Evolutionary conservation across 2,329 filamentous ascomycete species (phyloP).

Genomic region (Aspergillus fructus): DNA sequence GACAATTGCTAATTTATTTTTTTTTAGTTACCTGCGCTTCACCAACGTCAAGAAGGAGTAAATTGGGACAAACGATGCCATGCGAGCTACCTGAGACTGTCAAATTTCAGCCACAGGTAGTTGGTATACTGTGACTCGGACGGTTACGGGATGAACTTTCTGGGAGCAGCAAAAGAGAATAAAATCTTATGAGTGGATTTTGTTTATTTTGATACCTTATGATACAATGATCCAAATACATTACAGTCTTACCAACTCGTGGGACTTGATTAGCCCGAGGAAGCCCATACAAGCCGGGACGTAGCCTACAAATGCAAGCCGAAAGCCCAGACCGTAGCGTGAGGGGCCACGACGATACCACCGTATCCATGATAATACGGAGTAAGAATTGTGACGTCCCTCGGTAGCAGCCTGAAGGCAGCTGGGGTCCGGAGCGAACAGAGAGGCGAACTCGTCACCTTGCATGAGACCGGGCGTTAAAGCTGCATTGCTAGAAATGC

Average conservation of each 20-base stretch:
- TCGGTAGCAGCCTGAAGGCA: background rate
- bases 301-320: background rate
- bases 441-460: conserved; percentile 7
- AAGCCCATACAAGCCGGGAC: background rate
- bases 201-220: conserved; percentile 12
- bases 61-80: conserved; percentile 10
- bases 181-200: conserved; percentile 5
- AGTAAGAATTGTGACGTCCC: background rate
- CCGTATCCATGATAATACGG: background rate
- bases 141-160: conserved; percentile 7
- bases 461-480: background rate
- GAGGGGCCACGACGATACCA: background rate
- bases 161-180: conserved; percentile 3
- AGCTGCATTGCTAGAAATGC: background rate
- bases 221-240: conserved; percentile 9
- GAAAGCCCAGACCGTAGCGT: background rate
- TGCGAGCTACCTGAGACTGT: background rate
- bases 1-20: background rate
- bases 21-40: conserved; percentile 38
- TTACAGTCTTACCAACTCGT: background rate
- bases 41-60: conserved; percentile 36
- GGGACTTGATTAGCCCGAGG: background rate
- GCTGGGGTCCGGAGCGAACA: background rate
- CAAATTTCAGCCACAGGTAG: background rate
- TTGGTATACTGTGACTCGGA: background rate